Evolutionary conservation across 495 filamentous ascomycete genomes (phyloP), one percentile per base, ranked within the genome.

Genomic region (Lineolata rhizophorae): DNA sequence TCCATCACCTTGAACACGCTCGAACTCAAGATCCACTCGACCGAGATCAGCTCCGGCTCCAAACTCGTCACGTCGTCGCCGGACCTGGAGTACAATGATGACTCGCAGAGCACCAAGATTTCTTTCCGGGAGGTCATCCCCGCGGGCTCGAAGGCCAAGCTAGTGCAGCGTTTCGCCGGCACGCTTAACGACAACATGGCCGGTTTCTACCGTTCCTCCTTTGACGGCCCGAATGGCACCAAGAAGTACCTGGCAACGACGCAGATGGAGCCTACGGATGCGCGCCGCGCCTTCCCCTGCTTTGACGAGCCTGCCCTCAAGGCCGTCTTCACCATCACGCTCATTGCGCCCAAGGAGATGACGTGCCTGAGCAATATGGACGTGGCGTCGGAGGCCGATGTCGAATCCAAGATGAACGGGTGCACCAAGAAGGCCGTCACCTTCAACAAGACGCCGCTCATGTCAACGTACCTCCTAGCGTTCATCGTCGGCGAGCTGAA

Each of bases 1-100:
- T 81, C 78, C 16, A 72, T 97, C 46, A 70, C 81, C 21, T 67
- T 97, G 39, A 91, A 97, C 52, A 72, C 77, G 32, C 57, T 81
- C 40, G 76, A 94, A 43, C 61, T 97, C 42, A 69, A 85, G 16
- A 78, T 94, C 41, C 71, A 85, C 48, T 69, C 60, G 36, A 76
- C 75, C 39, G 67, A 63, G 28, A 54, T 97, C 43, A 57, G 51
- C 12, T 63, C 62, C 20, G 67, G 53, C 18, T 62, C 58, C 5
- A 54, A 56, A 9, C 28, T 47, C 60, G 62, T 73, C 35, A 57
- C 61, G 46, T 60, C 65, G 18, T 59, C 61, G 17, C 65, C 68
- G 3, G 45, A 57, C 10, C 30, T 75, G 17, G 50, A 59, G 3
- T 72, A 73, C 54, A 59, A 77, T 50, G 65, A 69, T 31, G 52